These are phyloP conservation scores for Jamesozyma piceae DNA, from an alignment of 805 yeast genomes.

Conservation along the genomic window DNA sequence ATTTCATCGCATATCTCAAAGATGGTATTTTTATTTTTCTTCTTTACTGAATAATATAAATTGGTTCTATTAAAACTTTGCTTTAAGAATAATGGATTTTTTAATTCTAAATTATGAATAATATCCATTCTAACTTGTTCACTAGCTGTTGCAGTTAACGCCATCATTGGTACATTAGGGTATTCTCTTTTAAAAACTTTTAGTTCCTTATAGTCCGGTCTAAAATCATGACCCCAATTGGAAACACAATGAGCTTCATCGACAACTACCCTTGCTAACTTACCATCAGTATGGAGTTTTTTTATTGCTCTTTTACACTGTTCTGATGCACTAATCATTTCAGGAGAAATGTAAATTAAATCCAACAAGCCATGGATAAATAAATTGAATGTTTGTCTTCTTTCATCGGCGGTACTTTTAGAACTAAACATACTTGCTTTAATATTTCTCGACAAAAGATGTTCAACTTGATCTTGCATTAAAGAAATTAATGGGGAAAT, in stretches of 20 bases:
- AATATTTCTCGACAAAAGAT: conserved; percentile 56
- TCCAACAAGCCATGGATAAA: conserved; percentile 63
- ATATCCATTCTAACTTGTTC: conserved; percentile 84
- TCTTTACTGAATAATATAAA: conserved; percentile 65
- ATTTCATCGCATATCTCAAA: conserved; percentile 57
- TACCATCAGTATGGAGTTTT: conserved; percentile 43
- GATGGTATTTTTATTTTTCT: conserved; percentile 47
- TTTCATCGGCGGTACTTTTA: conserved; percentile 54
- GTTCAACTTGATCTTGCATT: conserved; percentile 96
- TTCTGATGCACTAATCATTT: conserved; percentile 75
- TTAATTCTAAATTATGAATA: conserved; percentile 62
- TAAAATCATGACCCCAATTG: conserved; percentile 97
- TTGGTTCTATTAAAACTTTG: conserved; percentile 92
- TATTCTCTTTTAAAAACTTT: conserved; percentile 62
- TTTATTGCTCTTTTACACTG: conserved; percentile 59
- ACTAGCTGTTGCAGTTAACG: conserved; percentile 95
- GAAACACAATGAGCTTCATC: conserved; percentile 99
- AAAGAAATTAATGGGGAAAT: conserved; percentile 90
- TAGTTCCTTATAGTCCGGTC: conserved; percentile 88
- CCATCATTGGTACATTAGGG: conserved; percentile 86
- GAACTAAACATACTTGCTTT: conserved; percentile 88
- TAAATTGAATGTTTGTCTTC: conserved; percentile 51
- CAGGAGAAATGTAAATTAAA: conserved; percentile 86
- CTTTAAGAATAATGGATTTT: conserved; percentile 56
- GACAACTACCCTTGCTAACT: conserved; percentile 78